A percentile compares a stretch with the other conserved stretches of the same genome.
phyloP scores from a whole-genome alignment of 495 filamentous ascomycete species.

The Chlorociboria aeruginascens region DNA sequence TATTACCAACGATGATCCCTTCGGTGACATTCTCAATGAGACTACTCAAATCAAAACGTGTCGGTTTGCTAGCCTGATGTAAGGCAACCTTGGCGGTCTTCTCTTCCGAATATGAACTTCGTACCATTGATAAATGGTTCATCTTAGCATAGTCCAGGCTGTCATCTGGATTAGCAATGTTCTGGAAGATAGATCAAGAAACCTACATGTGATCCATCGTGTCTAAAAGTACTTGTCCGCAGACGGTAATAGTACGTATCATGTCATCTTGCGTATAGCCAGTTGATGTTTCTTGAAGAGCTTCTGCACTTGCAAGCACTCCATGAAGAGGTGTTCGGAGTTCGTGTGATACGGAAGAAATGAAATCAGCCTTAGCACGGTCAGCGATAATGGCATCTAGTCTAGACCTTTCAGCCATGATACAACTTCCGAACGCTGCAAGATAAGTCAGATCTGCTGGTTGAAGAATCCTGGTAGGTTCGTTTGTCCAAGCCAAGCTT shows the following conservation, averaged over 20 bases:
- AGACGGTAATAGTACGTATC: slow-evolving; percentile 19
- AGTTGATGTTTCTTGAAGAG: slow-evolving; percentile 45
- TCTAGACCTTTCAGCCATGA: slow-evolving; percentile 42
- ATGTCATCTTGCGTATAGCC: slow-evolving; percentile 36
- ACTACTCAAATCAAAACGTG: slow-evolving; percentile 3
- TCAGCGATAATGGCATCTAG: slow-evolving; percentile 29
- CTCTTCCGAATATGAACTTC: not conserved
- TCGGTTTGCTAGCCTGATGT: not conserved
- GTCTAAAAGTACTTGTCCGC: slow-evolving; percentile 2
- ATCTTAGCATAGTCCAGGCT: slow-evolving; percentile 53
- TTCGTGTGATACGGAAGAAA: slow-evolving; percentile 66
- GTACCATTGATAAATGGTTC: not conserved
- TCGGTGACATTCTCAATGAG: slow-evolving; percentile 29
- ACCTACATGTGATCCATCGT: slow-evolving; percentile 6
- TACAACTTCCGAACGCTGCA: slow-evolving; percentile 38
- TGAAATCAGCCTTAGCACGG: slow-evolving; percentile 50
- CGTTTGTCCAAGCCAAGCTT: slow-evolving; percentile 48
- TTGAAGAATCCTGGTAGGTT: slow-evolving; percentile 26
- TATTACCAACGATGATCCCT: slow-evolving; percentile 26
- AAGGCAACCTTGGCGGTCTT: not conserved
- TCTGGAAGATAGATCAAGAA: slow-evolving; percentile 16
- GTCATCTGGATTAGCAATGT: slow-evolving; percentile 56
- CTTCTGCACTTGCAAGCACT: slow-evolving; percentile 48
- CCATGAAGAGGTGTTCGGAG: slow-evolving; percentile 57
- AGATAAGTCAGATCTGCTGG: slow-evolving; percentile 38